Percentiles rank a stretch among this genome's conserved stretches.
Evolutionary conservation across 2,329 filamentous ascomycete genomes (phyloP).

Genomic region (Emydomyces testavorans): DNA sequence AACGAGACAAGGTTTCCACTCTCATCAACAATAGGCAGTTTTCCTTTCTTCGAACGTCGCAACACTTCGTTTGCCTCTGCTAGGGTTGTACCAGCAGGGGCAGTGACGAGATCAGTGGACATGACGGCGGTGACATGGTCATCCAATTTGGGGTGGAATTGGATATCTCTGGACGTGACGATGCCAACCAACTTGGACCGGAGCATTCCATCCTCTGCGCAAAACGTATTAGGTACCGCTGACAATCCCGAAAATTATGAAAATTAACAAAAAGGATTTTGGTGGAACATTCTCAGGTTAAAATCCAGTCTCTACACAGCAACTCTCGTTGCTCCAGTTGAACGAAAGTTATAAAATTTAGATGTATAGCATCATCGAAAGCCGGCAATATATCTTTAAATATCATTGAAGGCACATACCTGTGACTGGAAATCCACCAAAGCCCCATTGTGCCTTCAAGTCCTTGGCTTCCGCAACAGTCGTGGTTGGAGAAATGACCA

Average conservation of each 20-base stretch:
- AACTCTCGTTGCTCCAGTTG: constrained; percentile 84
- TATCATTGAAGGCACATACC: constrained; percentile 39
- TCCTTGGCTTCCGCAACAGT: constrained; percentile 85
- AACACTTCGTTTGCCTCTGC: constrained; percentile 86
- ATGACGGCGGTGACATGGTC: constrained; percentile 79
- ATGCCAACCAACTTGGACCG: constrained; percentile 95
- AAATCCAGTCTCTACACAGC: constrained; percentile 66
- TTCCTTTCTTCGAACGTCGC: constrained; percentile 94
- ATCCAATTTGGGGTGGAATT: constrained; percentile 71
- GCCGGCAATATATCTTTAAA: constrained; percentile 15
- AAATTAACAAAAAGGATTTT: constrained; percentile 13
- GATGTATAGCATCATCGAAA: constrained; percentile 57
- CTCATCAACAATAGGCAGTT: constrained; percentile 82
- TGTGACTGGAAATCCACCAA: constrained; percentile 95
- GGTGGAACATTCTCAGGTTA: constrained; percentile 41
- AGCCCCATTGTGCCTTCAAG: constrained; percentile 95
- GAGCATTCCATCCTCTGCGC: constrained; percentile 73
- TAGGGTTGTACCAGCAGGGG: constrained; percentile 68
- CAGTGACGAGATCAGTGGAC: constrained; percentile 89
- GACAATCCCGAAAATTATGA: constrained; percentile 10
- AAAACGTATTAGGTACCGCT: constrained; percentile 2
- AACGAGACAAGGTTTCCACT: constrained; percentile 79
- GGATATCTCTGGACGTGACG: constrained; percentile 93
- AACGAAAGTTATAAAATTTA: constrained; percentile 96
- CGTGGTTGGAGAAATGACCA: constrained; percentile 76